phyloP scores from a whole-genome alignment of 148 eudicot genomes.

The Persicaria tinctoria region DNA sequence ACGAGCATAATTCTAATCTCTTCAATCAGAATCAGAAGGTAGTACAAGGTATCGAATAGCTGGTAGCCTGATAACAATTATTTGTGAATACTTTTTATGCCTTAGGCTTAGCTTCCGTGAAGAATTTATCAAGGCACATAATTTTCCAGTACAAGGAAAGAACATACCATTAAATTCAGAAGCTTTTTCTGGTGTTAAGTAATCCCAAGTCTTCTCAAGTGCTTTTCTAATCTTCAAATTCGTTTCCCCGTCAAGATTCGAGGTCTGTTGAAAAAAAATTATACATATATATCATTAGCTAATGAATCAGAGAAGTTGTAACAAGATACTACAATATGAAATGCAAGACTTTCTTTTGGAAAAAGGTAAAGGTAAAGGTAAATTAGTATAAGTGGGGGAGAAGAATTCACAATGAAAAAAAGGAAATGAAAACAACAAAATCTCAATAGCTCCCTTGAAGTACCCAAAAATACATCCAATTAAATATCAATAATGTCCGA shows the following conservation, averaged over 20 bases:
- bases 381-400: too few species aligned
- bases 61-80: background rate
- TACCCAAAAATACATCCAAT: too few species aligned
- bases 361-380: too few species aligned
- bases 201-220: conserved; percentile 93
- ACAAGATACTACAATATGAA: background rate
- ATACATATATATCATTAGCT: background rate
- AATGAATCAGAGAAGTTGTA: background rate
- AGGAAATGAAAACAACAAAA: conserved; percentile 7
- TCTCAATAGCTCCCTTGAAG: conserved; percentile 36
- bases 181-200: conserved; percentile 61
- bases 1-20: background rate
- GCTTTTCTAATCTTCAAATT: conserved; percentile 97
- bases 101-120: background rate
- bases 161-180: conserved; percentile 70
- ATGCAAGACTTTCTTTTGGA: background rate
- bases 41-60: background rate
- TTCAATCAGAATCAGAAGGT: background rate
- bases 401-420: too few species aligned
- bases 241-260: conserved; percentile 96
- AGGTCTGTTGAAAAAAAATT: conserved; percentile 50
- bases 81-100: background rate
- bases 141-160: background rate
- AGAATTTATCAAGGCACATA: background rate
- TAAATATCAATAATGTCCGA: too few species aligned